Percentiles rank a stretch among this genome's conserved stretches.
Evolutionary conservation across 208 protist genomes (phyloP).

Genomic region (Angomonas deanei): DNA sequence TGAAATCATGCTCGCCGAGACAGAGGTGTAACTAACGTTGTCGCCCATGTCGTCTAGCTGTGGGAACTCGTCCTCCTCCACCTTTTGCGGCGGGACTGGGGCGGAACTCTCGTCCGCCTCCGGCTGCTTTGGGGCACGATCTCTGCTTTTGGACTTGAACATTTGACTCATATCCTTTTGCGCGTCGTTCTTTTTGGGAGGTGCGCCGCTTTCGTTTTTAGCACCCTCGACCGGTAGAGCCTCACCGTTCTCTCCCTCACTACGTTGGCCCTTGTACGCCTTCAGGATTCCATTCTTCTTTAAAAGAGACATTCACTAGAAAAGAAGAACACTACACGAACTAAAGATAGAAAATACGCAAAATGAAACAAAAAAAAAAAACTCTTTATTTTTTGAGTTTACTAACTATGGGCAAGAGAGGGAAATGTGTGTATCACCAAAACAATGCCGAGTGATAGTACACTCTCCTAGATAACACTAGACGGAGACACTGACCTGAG

Average conservation of each 20-base stretch:
- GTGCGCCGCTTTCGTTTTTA: background rate
- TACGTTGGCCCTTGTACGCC: constrained; percentile 19
- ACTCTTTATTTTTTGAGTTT: too few species aligned
- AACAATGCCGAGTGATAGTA: too few species aligned
- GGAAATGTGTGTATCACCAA: too few species aligned
- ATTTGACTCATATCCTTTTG: background rate
- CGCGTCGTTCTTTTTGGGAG: too few species aligned
- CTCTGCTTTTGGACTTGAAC: constrained; percentile 1
- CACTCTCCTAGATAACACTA: too few species aligned
- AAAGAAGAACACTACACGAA: background rate
- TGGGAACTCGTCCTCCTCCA: constrained; percentile 17
- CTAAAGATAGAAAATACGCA: background rate
- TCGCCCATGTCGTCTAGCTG: constrained; percentile 5
- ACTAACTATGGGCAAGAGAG: too few species aligned
- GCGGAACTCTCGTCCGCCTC: background rate
- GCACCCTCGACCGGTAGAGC: background rate
- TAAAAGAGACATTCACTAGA: constrained; percentile 25
- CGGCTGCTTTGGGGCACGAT: background rate
- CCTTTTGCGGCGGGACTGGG: background rate
- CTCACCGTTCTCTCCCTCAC: background rate
- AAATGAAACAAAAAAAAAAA: background rate
- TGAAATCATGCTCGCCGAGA: background rate
- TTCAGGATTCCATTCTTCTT: constrained; percentile 39
- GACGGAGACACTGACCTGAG: too few species aligned
- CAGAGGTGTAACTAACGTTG: background rate